Percentiles rank a stretch among this genome's conserved stretches.
These are phyloP conservation scores for Pichia eremophila DNA, from an alignment of 805 yeast genomes.

Conservation along the genomic window DNA sequence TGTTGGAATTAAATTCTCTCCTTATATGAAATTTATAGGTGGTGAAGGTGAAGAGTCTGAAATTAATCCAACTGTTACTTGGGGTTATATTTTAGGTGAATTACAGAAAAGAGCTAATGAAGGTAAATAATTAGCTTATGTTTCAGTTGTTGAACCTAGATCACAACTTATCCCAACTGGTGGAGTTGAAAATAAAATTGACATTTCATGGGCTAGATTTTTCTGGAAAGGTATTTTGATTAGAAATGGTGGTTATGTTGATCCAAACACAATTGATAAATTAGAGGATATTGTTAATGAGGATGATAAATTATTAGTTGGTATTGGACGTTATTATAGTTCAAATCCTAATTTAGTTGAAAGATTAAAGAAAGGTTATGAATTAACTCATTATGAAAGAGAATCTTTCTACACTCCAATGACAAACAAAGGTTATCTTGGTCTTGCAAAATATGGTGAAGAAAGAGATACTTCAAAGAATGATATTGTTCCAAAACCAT, in stretches of 20 bases:
- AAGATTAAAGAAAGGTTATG: too few relatives aligned
- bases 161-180: constrained; percentile 38
- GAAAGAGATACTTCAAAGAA: too few relatives aligned
- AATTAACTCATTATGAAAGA: too few relatives aligned
- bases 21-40: constrained; percentile 32
- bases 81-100: constrained; percentile 29
- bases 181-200: too few relatives aligned
- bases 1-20: constrained; percentile 41
- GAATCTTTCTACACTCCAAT: too few relatives aligned
- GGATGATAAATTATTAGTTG: constrained; percentile 35
- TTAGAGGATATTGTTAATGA: constrained; percentile 9
- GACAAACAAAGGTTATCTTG: too few relatives aligned
- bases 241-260: constrained; percentile 22
- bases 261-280: constrained; percentile 8
- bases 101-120: constrained; percentile 24
- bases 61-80: constrained; percentile 26
- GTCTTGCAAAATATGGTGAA: too few relatives aligned
- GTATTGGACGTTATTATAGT: constrained; percentile 15
- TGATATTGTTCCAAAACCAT: too few relatives aligned
- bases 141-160: constrained; percentile 46
- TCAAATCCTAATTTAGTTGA: neutral
- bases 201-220: too few relatives aligned
- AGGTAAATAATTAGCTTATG: constrained; percentile 13
- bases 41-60: constrained; percentile 29
- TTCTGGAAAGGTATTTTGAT: too few relatives aligned